Evolutionary conservation across 768 basidiomycete species (phyloP).

Genomic region (Tulasnella sp.): DNA sequence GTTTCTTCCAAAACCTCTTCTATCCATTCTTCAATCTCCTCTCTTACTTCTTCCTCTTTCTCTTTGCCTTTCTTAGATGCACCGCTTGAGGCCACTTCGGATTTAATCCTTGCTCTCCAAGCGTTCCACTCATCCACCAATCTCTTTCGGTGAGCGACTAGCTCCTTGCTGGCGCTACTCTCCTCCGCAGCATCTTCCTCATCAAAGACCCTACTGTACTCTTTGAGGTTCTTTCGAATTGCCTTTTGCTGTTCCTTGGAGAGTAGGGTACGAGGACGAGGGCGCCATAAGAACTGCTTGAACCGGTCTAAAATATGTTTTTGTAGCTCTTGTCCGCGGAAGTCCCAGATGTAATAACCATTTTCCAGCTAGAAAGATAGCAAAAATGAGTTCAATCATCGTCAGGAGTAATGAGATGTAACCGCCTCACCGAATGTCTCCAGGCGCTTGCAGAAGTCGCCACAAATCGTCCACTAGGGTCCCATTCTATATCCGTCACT

Average conservation of each 20-base stretch:
- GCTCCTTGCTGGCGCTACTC: constrained; percentile 86
- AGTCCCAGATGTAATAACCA: constrained; percentile 94
- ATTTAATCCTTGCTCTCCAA: constrained; percentile 67
- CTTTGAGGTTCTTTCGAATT: constrained; percentile 77
- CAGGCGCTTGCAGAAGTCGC: constrained; percentile 90
- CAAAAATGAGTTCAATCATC: neutral
- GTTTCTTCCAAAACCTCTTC: constrained; percentile 88
- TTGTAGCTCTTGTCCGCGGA: constrained; percentile 89
- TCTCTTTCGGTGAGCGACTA: constrained; percentile 77
- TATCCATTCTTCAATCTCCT: constrained; percentile 88
- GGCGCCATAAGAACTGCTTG: constrained; percentile 98
- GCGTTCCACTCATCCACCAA: constrained; percentile 99
- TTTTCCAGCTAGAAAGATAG: constrained; percentile 99
- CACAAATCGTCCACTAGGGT: constrained; percentile 87
- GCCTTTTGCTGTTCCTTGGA: constrained; percentile 77
- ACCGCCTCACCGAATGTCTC: constrained; percentile 68
- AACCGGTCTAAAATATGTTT: constrained; percentile 84
- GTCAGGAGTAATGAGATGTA: constrained; percentile 7
- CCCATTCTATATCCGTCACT: constrained; percentile 96
- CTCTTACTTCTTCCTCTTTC: constrained; percentile 52
- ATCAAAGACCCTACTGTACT: constrained; percentile 84
- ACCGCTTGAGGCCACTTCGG: constrained; percentile 40
- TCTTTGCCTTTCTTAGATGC: constrained; percentile 29
- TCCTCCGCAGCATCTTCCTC: constrained; percentile 96
- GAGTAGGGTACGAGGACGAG: constrained; percentile 79